These are phyloP conservation scores for Boletellus emodensis DNA, from an alignment of 768 basidiomycete species.

Conservation along the genomic window DNA sequence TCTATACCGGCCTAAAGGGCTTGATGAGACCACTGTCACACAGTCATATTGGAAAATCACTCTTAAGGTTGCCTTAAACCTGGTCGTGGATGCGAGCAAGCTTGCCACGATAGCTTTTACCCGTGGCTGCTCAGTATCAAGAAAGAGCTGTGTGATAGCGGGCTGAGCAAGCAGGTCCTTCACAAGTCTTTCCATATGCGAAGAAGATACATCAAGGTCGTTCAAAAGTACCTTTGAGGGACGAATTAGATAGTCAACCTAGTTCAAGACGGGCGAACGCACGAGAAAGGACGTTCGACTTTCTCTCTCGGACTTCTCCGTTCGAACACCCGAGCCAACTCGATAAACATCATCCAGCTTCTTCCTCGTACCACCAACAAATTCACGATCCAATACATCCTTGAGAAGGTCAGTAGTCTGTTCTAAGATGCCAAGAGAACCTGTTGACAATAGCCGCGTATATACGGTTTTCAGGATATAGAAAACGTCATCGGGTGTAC, in stretches of 20 bases:
- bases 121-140: conserved; percentile 47
- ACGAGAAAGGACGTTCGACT: conserved; percentile 80
- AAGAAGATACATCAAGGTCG: conserved; percentile 89
- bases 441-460: conserved; percentile 72
- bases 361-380: conserved; percentile 71
- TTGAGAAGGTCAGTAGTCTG: conserved; percentile 59
- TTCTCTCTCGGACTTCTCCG: conserved; percentile 80
- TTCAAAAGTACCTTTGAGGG: conserved; percentile 74
- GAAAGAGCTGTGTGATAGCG: conserved; percentile 63
- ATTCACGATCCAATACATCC: conserved; percentile 80
- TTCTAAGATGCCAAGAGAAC: conserved; percentile 56
- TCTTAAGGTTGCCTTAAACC: conserved; percentile 70
- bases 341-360: conserved; percentile 90
- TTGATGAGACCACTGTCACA: conserved; percentile 2
- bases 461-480: conserved; percentile 89
- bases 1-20: conserved; percentile 70
- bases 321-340: conserved; percentile 45
- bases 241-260: not conserved
- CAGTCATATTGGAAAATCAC: conserved; percentile 38
- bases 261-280: conserved; percentile 28
- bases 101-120: conserved; percentile 48
- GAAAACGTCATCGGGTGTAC: conserved; percentile 90
- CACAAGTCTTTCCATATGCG: conserved; percentile 80
- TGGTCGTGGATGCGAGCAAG: conserved; percentile 52
- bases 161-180: conserved; percentile 57